Base-by-base conservation (phyloP, 78 protist species). In the Anaeramoeba flamelloides region DNA sequence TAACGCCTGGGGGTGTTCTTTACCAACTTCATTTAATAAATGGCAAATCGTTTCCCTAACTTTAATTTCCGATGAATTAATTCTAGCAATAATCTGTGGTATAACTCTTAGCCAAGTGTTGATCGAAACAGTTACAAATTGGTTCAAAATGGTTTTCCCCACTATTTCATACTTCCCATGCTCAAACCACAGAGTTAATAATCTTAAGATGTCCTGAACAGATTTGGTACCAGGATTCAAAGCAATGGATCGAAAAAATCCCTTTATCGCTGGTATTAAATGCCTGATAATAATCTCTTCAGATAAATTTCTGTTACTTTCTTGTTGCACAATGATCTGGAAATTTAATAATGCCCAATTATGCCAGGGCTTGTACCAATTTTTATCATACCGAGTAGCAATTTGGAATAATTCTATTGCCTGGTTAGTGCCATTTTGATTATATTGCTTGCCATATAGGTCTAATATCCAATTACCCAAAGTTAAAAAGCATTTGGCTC, bases 1-100 rank as follows among this genome's bases (percentile, higher is more conserved):
- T 34, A 97, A 88, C 0, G 98, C 97, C 80, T 96, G 98, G n/a
- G 99, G 99, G 80, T 97, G 99, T 81, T 75, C 85, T 77, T 82
- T 79, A 41, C 94, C 97, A n/a, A n/a, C n/a, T n/a, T n/a, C n/a
- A n/a, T n/a, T n/a, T n/a, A n/a, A n/a, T n/a, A n/a, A n/a, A n/a
- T n/a, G n/a, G n/a, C n/a, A n/a, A n/a, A n/a, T n/a, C n/a, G n/a
- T n/a, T n/a, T n/a, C n/a, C n/a, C n/a, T n/a, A n/a, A n/a, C n/a
- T n/a, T n/a, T n/a, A n/a, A n/a, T n/a, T n/a, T n/a, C n/a, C n/a
- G n/a, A n/a, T n/a, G n/a, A 82, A 89, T 94, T 90, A 41, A 97
- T 87, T n/a, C 95, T 88, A 26, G 98, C 98, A 39, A 94, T 92
- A 41, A 94, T 82, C 86, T 87, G 87, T 30, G 88, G 88, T 8